Evolutionary conservation across 2,329 filamentous ascomycete genomes (phyloP), one percentile per base, ranked within the genome.

Genomic region (Arthrinium phaeospermum): DNA sequence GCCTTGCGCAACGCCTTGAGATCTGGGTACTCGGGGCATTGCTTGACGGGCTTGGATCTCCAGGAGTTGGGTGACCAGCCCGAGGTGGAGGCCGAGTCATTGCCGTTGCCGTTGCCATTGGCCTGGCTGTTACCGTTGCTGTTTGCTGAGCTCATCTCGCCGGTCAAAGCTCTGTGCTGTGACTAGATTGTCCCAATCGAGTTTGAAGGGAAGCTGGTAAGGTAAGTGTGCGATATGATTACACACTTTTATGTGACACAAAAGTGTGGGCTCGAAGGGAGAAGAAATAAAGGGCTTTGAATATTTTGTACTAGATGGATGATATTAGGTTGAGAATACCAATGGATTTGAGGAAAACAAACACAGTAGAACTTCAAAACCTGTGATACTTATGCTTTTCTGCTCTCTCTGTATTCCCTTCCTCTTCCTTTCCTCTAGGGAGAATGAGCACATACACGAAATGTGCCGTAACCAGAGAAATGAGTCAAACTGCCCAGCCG

Each of bases 11-110:
- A 87, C 30, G 88, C 88, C 19, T 83, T 80, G 53, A 86, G 81
- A 78, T 95, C 90, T 3, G 90, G 87, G 80, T 96, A 96, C 47
- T 87, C 84, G 41, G 94, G 92, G 16, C 89, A 86, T 82, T 96
- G 94, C 82, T 93, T 93, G 82, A 95, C 93, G 53, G 93, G 93
- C 81, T 94, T 95, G 71, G 88, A 86, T 77, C 91, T 89, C 94
- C 94, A 96, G 61, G 93, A 93, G 79, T 86, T 85, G 10, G 90
- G 91, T 14, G 85, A 83, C 91, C 91, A 93, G 73, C 34, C 57
- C 3, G 34, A 4, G 30, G 27, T 5, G 27, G 27, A 10, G 4
- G 22, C 47, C 47, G 22, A 24, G 47, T n/a, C 47, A 49, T 51
- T 57, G 51, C 34, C 57, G 14, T n/a, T 41, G 57, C 30, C 57